These are phyloP conservation scores for Fomitopsis palustris DNA, from an alignment of 1,284 basidiomycete genomes.

Conservation along the genomic window DNA sequence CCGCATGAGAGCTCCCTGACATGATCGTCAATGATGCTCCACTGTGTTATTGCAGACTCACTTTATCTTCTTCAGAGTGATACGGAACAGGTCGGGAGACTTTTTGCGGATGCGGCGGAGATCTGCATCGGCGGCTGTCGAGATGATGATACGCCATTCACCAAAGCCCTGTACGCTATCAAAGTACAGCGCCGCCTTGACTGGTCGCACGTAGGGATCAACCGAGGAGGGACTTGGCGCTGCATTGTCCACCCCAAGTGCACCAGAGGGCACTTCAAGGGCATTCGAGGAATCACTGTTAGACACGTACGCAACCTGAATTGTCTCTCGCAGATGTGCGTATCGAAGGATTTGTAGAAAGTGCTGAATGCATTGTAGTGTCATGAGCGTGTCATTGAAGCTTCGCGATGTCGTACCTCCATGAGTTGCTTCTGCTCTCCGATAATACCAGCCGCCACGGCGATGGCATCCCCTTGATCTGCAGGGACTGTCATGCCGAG, in stretches of 20 bases:
- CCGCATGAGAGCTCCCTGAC: constrained; percentile 62
- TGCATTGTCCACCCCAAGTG: not conserved
- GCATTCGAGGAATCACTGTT: not conserved
- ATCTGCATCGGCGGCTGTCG: constrained; percentile 35
- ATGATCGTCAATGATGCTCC: not conserved
- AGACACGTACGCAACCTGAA: not conserved
- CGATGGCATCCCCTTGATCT: constrained; percentile 15
- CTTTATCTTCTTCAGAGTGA: constrained; percentile 51
- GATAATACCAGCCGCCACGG: constrained; percentile 16
- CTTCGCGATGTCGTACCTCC: not conserved
- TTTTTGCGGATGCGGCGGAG: constrained; percentile 34
- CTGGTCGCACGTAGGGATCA: not conserved
- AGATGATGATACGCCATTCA: constrained; percentile 45
- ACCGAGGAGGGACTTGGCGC: not conserved
- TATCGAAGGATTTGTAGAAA: not conserved
- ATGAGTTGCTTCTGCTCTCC: constrained; percentile 21
- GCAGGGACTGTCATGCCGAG: constrained; percentile 23
- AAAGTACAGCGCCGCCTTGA: constrained; percentile 35
- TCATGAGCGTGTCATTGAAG: not conserved
- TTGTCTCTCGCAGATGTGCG: not conserved
- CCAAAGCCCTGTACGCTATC: constrained; percentile 45
- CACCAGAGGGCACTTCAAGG: not conserved
- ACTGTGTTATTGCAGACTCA: constrained; percentile 18
- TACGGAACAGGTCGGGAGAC: constrained; percentile 37
- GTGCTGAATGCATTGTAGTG: not conserved